Percentiles rank a stretch among this genome's conserved stretches.
Conservation (phyloP, 1,139 yeast species). For the Sugiyamaella japonica region DNA sequence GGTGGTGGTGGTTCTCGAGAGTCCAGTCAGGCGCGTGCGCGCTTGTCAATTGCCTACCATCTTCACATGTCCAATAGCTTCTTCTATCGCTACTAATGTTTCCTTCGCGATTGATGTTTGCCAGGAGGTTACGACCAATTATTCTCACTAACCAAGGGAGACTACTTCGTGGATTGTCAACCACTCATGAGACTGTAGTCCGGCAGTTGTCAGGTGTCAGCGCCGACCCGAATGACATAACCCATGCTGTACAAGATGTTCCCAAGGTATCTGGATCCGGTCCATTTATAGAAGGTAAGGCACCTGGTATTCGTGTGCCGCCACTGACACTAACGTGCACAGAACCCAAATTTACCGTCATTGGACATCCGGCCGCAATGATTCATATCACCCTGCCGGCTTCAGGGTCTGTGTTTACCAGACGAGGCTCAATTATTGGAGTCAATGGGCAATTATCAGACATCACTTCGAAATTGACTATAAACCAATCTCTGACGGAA, state of each 20-base stretch:
- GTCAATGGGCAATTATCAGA: slow-evolving; percentile 45
- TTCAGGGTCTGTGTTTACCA: slow-evolving; percentile 48
- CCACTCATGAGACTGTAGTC: slow-evolving; percentile 6
- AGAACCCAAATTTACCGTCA: slow-evolving; percentile 47
- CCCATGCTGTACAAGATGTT: slow-evolving; percentile 25
- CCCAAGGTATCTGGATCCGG: slow-evolving; percentile 33
- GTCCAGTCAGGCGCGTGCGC: background rate
- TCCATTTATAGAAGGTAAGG: slow-evolving; percentile 29
- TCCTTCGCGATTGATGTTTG: background rate
- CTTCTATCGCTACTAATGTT: no score
- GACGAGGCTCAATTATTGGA: slow-evolving; percentile 49
- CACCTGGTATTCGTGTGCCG: no score
- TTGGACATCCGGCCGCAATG: slow-evolving; percentile 49
- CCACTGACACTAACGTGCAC: background rate
- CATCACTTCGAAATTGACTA: slow-evolving; percentile 26
- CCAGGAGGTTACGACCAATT: background rate
- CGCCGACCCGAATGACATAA: slow-evolving; percentile 20
- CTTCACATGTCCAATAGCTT: no score
- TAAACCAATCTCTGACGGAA: slow-evolving; percentile 25
- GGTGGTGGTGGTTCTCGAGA: no score
- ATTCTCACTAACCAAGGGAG: background rate
- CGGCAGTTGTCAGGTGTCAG: slow-evolving; percentile 13
- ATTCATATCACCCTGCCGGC: slow-evolving; percentile 52
- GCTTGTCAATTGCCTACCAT: background rate
- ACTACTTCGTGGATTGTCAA: slow-evolving; percentile 2